Conservation (phyloP, 768 basidiomycete genomes). For the Mycena floridula region DNA sequence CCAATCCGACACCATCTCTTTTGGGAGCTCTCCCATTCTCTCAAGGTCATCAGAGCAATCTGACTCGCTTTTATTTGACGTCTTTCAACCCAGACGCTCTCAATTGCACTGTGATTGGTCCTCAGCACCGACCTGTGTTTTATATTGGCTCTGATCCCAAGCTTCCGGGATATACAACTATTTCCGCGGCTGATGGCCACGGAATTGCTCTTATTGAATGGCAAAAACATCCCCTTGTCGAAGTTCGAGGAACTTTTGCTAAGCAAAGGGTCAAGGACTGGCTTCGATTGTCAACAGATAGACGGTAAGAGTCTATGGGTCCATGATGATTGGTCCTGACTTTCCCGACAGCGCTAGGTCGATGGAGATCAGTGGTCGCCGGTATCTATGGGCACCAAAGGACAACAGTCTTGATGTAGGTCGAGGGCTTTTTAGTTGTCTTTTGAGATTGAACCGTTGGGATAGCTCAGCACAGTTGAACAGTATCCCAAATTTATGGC, state of each 20-base stretch:
- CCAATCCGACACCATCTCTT: constrained; percentile 39
- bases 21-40: constrained; percentile 59
- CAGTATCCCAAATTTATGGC: constrained; percentile 36
- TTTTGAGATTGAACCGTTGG: background rate
- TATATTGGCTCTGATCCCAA: constrained; percentile 42
- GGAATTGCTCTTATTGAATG: constrained; percentile 55
- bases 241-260: constrained; percentile 42
- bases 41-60: constrained; percentile 14
- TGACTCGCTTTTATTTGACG: constrained; percentile 41
- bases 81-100: constrained; percentile 44
- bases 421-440: constrained; percentile 3
- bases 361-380: constrained; percentile 45
- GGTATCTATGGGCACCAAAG: constrained; percentile 52
- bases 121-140: constrained; percentile 41
- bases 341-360: constrained; percentile 31
- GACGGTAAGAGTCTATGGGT: no score
- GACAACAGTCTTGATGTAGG: constrained; percentile 49
- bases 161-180: constrained; percentile 46
- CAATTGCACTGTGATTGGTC: constrained; percentile 48
- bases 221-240: constrained; percentile 42
- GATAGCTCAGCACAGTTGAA: constrained; percentile 42
- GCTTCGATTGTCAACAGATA: constrained; percentile 46
- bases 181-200: constrained; percentile 42
- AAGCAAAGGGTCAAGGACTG: constrained; percentile 48
- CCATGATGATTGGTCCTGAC: no score